These are phyloP conservation scores for Pelargonium fulgidum DNA, from an alignment of 441 rosid species.

Conservation along the genomic window DNA sequence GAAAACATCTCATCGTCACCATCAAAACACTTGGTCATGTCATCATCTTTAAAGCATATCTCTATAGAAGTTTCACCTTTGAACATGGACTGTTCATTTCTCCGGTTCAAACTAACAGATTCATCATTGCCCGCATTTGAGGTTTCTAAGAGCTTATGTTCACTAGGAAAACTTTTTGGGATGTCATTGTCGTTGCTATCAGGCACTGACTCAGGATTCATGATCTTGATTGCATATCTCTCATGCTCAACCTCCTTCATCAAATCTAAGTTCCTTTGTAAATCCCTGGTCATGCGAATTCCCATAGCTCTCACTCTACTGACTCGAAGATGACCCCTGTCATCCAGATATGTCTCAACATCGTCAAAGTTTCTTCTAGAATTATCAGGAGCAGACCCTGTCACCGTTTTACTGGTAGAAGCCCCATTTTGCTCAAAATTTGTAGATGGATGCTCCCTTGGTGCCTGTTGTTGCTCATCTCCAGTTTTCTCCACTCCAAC, in stretches of 20 bases:
- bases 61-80: conserved; percentile 39
- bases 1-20: conserved; percentile 72
- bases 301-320: conserved; percentile 89
- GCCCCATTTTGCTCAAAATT: conserved; percentile 27
- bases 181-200: conserved; percentile 23
- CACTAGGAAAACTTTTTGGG: conserved; percentile 30
- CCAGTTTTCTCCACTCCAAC: conserved; percentile 41
- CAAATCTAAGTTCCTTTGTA: conserved; percentile 89
- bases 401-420: conserved; percentile 26
- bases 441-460: conserved; percentile 28
- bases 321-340: conserved; percentile 67
- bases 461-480: conserved; percentile 32
- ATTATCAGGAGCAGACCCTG: conserved; percentile 36
- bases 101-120: conserved; percentile 32
- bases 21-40: conserved; percentile 31
- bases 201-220: conserved; percentile 24
- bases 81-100: conserved; percentile 26
- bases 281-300: conserved; percentile 88
- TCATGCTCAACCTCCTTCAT: conserved; percentile 75
- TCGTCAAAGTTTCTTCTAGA: conserved; percentile 37
- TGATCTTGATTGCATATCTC: conserved; percentile 21
- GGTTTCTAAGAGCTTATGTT: conserved; percentile 31
- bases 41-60: conserved; percentile 70
- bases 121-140: conserved; percentile 25
- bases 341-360: conserved; percentile 78